A percentile compares a stretch with the other conserved stretches of the same genome.
Evolutionary conservation across 768 basidiomycete species (phyloP).

Genomic region (Rhizopogon vinicolor): DNA sequence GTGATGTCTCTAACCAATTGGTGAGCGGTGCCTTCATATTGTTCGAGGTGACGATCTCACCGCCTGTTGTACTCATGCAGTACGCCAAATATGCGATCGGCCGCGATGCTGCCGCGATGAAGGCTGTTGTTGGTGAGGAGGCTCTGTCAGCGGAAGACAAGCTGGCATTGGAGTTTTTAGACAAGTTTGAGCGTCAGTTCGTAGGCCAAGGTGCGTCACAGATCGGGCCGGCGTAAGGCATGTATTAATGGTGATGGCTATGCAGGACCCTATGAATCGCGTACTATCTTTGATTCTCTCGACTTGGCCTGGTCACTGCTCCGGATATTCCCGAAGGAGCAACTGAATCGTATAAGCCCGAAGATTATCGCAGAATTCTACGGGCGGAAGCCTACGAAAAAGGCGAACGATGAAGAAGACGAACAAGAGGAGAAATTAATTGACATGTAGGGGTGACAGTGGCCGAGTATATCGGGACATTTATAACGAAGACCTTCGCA

Average conservation of each 20-base stretch:
- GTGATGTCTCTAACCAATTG: conserved; percentile 98
- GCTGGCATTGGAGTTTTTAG: conserved; percentile 93
- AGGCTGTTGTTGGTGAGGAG: conserved; percentile 99
- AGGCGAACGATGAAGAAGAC: conserved; percentile 42
- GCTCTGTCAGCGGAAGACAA: conserved; percentile 94
- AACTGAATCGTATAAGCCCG: conserved; percentile 95
- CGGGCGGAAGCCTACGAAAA: conserved; percentile 73
- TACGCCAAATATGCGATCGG: conserved; percentile 99
- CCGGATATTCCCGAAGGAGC: conserved; percentile 98
- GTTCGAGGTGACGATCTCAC: conserved; percentile 7
- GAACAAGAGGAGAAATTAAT: conserved; percentile 51
- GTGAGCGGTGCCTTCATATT: conserved; percentile 44
- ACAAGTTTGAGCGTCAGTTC: conserved; percentile 96
- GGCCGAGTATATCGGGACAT: not conserved
- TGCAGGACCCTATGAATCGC: conserved; percentile 87
- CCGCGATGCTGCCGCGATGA: conserved; percentile 96
- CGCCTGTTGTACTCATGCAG: conserved; percentile 34
- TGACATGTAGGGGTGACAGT: conserved; percentile 45
- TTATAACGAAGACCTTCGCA: too few relatives aligned
- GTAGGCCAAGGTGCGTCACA: conserved; percentile 81
- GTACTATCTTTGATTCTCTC: conserved; percentile 94
- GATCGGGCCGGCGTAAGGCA: conserved; percentile 7
- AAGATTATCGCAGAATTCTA: conserved; percentile 96
- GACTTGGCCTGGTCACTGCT: conserved; percentile 96
- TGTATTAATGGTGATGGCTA: conserved; percentile 5